phyloP scores from a whole-genome alignment of 2,329 filamentous ascomycete genomes.

The Rhinocladiella mackenziei region DNA sequence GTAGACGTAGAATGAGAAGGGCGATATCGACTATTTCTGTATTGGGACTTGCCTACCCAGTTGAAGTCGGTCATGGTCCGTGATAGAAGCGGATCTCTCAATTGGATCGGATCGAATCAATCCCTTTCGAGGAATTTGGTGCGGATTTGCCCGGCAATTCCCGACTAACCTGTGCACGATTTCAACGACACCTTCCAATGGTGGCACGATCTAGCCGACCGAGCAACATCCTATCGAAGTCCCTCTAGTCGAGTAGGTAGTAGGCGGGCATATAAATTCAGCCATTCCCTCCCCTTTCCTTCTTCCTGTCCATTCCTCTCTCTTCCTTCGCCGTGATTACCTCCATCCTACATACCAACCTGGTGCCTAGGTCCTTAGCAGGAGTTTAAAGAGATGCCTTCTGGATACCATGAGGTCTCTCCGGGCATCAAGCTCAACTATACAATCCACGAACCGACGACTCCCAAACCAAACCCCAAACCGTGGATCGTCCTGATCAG shows the following conservation, averaged over 20 bases:
- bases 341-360: slow-evolving; percentile 1
- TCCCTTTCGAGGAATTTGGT: not conserved
- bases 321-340: slow-evolving; percentile 1
- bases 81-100: no score
- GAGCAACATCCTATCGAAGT: slow-evolving; percentile 2
- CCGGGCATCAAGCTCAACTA: slow-evolving; percentile 1
- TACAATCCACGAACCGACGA: slow-evolving; percentile 4
- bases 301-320: slow-evolving; percentile 5
- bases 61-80: no score
- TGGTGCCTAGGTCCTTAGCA: not conserved
- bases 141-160: slow-evolving; percentile 4
- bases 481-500: slow-evolving; percentile 6
- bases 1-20: no score
- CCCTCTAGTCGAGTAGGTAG: not conserved
- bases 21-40: no score
- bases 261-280: not conserved
- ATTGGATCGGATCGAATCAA: not conserved
- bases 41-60: no score
- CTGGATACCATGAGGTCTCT: slow-evolving; percentile 4
- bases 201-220: no score
- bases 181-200: no score
- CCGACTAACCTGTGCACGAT: slow-evolving; percentile 2
- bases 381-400: slow-evolving; percentile 5
- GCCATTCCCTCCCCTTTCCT: slow-evolving; percentile 1
- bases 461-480: not conserved